Base-by-base conservation (phyloP, 495 filamentous ascomycete species). In the Neurospora sp. region DNA sequence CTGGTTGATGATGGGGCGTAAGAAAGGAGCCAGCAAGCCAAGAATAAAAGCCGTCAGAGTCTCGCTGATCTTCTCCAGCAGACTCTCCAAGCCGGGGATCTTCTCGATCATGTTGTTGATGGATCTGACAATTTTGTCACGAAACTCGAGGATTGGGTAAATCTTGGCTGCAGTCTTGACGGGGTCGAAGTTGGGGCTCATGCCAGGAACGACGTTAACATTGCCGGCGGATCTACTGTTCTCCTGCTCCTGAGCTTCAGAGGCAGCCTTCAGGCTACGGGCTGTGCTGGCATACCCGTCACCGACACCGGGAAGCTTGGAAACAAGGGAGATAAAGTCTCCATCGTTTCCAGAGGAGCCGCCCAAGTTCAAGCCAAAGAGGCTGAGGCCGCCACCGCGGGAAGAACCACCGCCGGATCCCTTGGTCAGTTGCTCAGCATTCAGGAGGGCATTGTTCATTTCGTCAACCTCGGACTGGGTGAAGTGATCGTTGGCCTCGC, bases 401-500 rank as follows among this genome's bases (percentile, higher is more conserved):
- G 77, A 35, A 10, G 39, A 65, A 44, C 46, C 39, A 10, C 18
- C n/a, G 1, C 73, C 74, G 5, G 69, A 68, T 12, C 70, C 11
- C 46, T 73, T 74, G 73, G 69, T 76, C n/a, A 70, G 44, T 53
- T 83, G 75, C 68, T 88, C 85, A 18, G 85, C 85, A 71, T 84
- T 84, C 78, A 87, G 84, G 37, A 99, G 88, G 10, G 90, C 92
- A 39, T 86, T 81, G 76, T 98, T 91, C 79, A 98, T 89, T 78
- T 98, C 90, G 65, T 97, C 93, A 69, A 99, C 89, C 81, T 99
- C 96, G 18, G 92, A 92, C 79, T 98, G 96, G 5, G 94, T 94
- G 81, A 99, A 94, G 77, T 97, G 94, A 78, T 99, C 96, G 22
- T 89, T 96, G 31, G 94, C 95, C 79, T 99, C 96, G 42, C 96